Evolutionary conservation across 176 grass and related monocot genomes (phyloP), one percentile per base, ranked within the genome.

Genomic region (Elaeis guineensis): DNA sequence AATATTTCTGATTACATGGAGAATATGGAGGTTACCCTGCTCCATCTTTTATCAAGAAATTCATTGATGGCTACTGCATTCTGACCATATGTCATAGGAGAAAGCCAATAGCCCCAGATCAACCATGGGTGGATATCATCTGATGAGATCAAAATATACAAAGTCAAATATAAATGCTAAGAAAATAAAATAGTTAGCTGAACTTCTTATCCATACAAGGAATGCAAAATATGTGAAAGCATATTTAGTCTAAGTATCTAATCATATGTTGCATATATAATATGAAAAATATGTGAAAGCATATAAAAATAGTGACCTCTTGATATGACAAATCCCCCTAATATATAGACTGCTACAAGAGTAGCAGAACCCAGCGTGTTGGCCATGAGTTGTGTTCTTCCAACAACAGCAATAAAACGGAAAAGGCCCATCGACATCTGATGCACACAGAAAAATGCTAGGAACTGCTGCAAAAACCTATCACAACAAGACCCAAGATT

Each of bases 371-470:
- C 64, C n/a, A 97, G 21, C 62, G 77, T 82, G 48, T 91, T 97
- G 48, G 87, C 78, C 81, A 88, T 79, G 59, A 97, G 75, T 77
- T 97, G 93, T 18, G 93, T 97, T 79, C 84, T 88, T 78, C 78
- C 84, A 68, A 97, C 55, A 65, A 81, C 23, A 21, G 87, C 93
- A 69, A 91, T 78, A 57, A 85, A 85, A 57, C 87, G 84, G 69
- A 91, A 91, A 52, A 97, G 76, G 49, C 78, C 68, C 77, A 89
- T 78, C 51, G 93, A 88, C 84, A 97, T 85, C 80, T 97, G 93
- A 76, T 97, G 87, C 78, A 91, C 72, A 32, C 58, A 76, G 68
- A 97, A 70, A 69, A 97, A 75, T 57, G 80, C 72, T 28, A 97
- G 7, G 65, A 85, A 97, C 22, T 97, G 92, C 72, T 75, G 72